Evolutionary conservation across 768 basidiomycete genomes (phyloP).

Genomic region (Ephemerocybe angulata): DNA sequence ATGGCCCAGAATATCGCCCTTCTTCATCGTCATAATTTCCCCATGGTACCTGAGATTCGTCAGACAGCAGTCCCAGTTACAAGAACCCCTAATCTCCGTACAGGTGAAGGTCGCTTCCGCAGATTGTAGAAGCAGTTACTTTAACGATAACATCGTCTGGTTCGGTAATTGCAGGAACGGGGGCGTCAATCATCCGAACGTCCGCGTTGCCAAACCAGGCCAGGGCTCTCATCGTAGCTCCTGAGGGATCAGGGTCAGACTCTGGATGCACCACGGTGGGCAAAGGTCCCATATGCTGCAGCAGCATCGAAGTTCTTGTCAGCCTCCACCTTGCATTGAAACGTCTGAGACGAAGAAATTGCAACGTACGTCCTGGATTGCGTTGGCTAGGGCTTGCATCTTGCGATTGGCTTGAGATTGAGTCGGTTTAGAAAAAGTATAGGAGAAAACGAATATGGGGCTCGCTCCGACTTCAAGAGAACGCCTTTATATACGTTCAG

Average conservation of each 20-base stretch:
- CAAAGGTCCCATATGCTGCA: slow-evolving; percentile 35
- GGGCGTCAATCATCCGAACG: slow-evolving; percentile 38
- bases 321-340: background rate
- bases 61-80: background rate
- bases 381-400: slow-evolving; percentile 33
- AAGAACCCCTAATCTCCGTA: slow-evolving; percentile 12
- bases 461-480: background rate
- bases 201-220: slow-evolving; percentile 62
- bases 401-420: background rate
- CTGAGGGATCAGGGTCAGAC: slow-evolving; percentile 47
- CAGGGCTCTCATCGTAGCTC: slow-evolving; percentile 62
- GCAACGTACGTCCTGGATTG: slow-evolving; percentile 23
- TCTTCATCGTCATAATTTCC: slow-evolving; percentile 64
- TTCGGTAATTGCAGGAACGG: slow-evolving; percentile 56
- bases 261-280: slow-evolving; percentile 40
- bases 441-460: background rate
- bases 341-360: background rate
- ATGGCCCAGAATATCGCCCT: slow-evolving; percentile 74
- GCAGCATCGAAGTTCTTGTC: background rate
- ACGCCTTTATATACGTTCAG: too few relatives aligned
- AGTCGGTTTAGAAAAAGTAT: background rate
- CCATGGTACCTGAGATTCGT: slow-evolving; percentile 45
- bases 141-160: slow-evolving; percentile 73
- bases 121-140: slow-evolving; percentile 74
- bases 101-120: slow-evolving; percentile 64